phyloP scores from a whole-genome alignment of 306 rosid species.

The Cicer bijugum region DNA sequence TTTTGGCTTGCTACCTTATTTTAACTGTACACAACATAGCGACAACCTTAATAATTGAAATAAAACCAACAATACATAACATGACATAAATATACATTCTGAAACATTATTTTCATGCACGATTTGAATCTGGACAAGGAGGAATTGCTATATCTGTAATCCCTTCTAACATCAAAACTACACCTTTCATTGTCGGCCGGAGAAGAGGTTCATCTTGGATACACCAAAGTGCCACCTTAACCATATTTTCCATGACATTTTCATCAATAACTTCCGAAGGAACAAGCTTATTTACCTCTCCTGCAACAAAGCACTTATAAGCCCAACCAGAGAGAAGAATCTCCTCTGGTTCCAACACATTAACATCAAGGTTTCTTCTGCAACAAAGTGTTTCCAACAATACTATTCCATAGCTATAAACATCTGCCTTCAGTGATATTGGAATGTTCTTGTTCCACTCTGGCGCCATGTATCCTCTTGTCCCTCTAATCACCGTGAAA shows the following conservation, averaged over 20 bases:
- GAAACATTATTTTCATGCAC: conserved; percentile 10
- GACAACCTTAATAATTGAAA: not conserved
- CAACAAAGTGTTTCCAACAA: conserved; percentile 45
- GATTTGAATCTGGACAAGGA: conserved; percentile 45
- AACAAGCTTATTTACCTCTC: conserved; percentile 42
- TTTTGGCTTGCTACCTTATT: not conserved
- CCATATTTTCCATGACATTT: conserved; percentile 39
- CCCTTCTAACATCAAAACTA: conserved; percentile 52
- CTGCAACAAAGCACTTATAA: conserved; percentile 39
- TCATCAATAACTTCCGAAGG: conserved; percentile 35
- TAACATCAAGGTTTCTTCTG: conserved; percentile 40
- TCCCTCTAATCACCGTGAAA: conserved; percentile 46
- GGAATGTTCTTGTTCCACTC: conserved; percentile 51
- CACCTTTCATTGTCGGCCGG: conserved; percentile 55
- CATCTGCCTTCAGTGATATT: conserved; percentile 51
- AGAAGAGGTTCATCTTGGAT: conserved; percentile 51
- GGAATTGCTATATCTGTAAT: conserved; percentile 46
- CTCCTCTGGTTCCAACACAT: conserved; percentile 40
- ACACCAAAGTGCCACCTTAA: conserved; percentile 53
- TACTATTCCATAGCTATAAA: conserved; percentile 51
- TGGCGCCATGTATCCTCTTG: conserved; percentile 53
- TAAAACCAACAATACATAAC: not conserved
- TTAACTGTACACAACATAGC: not conserved
- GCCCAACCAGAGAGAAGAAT: conserved; percentile 47
- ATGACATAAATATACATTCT: not conserved